Evolutionary conservation across 2,329 filamentous ascomycete species (phyloP), one percentile per base, ranked within the genome.

Genomic region (Penicillium glabrum): DNA sequence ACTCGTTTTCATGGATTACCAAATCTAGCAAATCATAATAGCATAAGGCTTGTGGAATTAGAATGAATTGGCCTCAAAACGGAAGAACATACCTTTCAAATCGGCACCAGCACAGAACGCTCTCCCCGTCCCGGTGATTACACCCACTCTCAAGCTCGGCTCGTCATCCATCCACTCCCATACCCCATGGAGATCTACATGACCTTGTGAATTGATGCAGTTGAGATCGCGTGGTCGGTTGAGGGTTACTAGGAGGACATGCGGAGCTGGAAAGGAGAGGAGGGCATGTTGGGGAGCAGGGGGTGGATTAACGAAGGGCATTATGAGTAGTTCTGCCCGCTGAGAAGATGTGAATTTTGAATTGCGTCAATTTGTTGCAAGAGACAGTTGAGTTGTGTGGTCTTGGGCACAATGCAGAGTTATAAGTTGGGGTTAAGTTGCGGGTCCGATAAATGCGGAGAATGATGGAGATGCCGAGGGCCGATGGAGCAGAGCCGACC

Each of bases 181-280:
- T 8, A 80, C 63, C 1, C 63, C 67, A 50, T 79, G 71, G 6
- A 79, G 68, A 41, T 80, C 76, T 53, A 67, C 67, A 63, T 80
- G 70, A 45, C 75, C 76, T 3, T 68, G 61, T n/a, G 65, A 63
- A 55, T 74, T 75, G 63, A 80, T 79, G 63, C 75, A 77, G 67
- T 80, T 80, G 54, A 79, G 72, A 14, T 72, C 68, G 45, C 71
- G 67, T 10, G 74, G 72, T 11, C 78, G 73, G 59, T 76, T 76
- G 57, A 80, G 73, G 46, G 79, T 77, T 57, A 83, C 74, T 54
- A 83, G 72, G 57, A 82, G 69, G 70, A 81, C 68, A 61, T 76
- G 70, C 41, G 75, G 68, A 57, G 72, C 62, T 62, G 81, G 81
- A 71, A 79, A 77, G 50, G 69, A 65, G 59, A 79, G 68, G 47